Evolutionary conservation across 2,329 filamentous ascomycete genomes (phyloP).

Genomic region (Colletotrichum sp.): DNA sequence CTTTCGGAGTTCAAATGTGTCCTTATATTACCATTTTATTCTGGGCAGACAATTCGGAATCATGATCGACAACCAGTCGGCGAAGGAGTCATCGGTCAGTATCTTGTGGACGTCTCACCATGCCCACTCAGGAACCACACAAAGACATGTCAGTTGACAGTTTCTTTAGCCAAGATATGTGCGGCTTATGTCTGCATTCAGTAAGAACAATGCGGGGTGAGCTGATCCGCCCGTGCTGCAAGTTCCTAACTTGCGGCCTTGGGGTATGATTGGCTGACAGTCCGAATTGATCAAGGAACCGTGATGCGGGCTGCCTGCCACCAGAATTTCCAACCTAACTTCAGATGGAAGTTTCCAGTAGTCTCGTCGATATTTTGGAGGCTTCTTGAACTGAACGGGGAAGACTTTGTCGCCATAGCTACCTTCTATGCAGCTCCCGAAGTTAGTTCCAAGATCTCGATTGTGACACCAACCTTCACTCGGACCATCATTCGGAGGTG

Average conservation of each 20-base stretch:
- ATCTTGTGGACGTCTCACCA: background rate
- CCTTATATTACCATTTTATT: background rate
- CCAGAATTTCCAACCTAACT: background rate
- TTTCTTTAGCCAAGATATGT: background rate
- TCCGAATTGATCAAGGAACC: background rate
- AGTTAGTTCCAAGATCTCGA: background rate
- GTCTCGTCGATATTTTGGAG: background rate
- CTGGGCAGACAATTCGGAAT: background rate
- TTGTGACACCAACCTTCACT: background rate
- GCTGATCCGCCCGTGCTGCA: background rate
- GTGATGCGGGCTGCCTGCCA: background rate
- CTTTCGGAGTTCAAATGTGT: background rate
- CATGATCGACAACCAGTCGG: background rate
- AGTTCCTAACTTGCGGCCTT: background rate
- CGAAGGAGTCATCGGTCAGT: background rate
- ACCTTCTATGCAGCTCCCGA: background rate
- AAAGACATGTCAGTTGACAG: background rate
- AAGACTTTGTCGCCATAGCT: background rate
- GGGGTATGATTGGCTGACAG: background rate
- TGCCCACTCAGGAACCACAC: background rate
- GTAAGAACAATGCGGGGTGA: background rate
- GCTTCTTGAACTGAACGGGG: background rate
- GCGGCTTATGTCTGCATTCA: background rate
- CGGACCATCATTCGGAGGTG: background rate
- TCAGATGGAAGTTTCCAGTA: background rate